Conservation (phyloP, 169 alveolate genomes). For the Plasmodium sp. region DNA sequence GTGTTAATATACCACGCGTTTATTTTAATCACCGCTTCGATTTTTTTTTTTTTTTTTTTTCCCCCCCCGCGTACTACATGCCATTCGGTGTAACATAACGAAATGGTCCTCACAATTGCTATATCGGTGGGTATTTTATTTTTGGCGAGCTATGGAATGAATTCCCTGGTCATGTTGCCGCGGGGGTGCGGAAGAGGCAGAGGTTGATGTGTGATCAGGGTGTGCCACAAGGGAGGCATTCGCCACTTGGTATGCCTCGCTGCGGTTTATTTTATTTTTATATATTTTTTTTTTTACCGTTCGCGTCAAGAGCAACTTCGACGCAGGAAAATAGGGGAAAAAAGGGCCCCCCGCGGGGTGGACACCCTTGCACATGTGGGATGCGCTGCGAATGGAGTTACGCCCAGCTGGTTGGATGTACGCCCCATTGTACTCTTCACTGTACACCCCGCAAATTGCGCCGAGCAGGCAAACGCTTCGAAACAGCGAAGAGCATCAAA, state of each 20-base stretch:
- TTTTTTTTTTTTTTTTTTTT: background rate
- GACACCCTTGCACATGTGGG: background rate
- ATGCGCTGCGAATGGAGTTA: background rate
- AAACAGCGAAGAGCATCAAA: background rate
- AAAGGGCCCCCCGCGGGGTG: background rate
- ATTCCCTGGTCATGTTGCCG: background rate
- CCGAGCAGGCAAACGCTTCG: background rate
- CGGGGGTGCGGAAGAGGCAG: background rate
- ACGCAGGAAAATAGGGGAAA: background rate
- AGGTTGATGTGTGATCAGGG: background rate
- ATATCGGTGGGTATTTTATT: background rate
- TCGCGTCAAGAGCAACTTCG: background rate
- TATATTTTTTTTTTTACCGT: background rate
- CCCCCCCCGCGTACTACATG: background rate
- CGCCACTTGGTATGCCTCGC: background rate
- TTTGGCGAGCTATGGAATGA: background rate
- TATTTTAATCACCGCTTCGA: background rate
- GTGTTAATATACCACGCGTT: background rate
- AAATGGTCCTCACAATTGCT: background rate
- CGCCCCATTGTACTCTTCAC: background rate
- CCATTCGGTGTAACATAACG: background rate
- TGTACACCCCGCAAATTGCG: background rate
- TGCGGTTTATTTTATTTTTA: background rate
- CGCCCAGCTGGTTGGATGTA: background rate
- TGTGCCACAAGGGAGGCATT: background rate